These are phyloP conservation scores for Adansonia madagascariensis DNA, from an alignment of 441 rosid species.

Conservation along the genomic window DNA sequence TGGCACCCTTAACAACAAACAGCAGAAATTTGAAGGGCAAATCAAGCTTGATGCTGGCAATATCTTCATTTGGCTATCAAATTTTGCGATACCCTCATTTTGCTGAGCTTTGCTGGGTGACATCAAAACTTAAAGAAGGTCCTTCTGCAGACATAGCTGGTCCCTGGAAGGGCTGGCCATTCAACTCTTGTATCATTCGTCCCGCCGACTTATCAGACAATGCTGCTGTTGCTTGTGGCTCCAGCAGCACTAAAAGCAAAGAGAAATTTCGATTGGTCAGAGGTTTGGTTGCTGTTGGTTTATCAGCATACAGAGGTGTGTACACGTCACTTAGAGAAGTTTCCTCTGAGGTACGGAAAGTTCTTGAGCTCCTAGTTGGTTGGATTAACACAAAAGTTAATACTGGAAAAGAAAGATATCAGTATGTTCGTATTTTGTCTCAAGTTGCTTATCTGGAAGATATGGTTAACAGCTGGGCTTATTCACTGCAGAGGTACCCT, in stretches of 20 bases:
- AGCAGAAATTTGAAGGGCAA: conserved; percentile 66
- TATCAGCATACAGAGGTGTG: conserved; percentile 75
- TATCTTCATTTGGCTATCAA: conserved; percentile 86
- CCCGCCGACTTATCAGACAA: conserved; percentile 56
- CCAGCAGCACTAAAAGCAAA: conserved; percentile 62
- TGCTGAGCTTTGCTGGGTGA: conserved; percentile 97
- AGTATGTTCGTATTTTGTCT: conserved; percentile 73
- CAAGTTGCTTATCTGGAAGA: conserved; percentile 96
- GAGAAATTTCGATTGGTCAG: conserved; percentile 69
- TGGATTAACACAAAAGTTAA: conserved; percentile 71
- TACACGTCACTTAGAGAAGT: conserved; percentile 80
- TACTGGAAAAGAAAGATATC: conserved; percentile 85
- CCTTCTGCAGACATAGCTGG: conserved; percentile 81
- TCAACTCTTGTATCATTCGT: conserved; percentile 85
- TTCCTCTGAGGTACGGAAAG: conserved; percentile 77
- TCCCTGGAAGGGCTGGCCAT: conserved; percentile 97
- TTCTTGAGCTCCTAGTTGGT: conserved; percentile 85
- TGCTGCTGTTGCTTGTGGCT: conserved; percentile 36
- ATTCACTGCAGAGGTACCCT: conserved; percentile 78
- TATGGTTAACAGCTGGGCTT: conserved; percentile 88
- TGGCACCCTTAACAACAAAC: conserved; percentile 40
- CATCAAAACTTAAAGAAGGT: conserved; percentile 92
- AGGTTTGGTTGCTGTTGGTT: conserved; percentile 89
- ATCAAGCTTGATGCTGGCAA: conserved; percentile 71
- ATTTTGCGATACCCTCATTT: conserved; percentile 88